Evolutionary conservation across 176 grass and related monocot genomes (phyloP).

Genomic region (Carex myosuroides): DNA sequence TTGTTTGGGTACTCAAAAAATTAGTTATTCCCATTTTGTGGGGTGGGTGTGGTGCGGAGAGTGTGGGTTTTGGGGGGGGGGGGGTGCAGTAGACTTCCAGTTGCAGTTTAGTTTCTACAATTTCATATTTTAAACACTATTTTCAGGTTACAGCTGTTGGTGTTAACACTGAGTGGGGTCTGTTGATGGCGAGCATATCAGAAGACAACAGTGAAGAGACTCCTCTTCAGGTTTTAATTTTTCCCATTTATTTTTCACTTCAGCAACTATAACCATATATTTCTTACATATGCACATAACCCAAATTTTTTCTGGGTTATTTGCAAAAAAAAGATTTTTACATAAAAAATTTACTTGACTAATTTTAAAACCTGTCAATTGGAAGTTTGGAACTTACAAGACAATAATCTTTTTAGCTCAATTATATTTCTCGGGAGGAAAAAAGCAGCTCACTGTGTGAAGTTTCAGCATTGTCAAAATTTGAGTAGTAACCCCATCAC

Average conservation of each 20-base stretch:
- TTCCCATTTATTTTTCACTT: background rate
- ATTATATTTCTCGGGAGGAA: background rate
- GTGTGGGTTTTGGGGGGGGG: no score
- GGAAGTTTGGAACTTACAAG: background rate
- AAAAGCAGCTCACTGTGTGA: background rate
- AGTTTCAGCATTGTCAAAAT: background rate
- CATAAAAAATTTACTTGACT: background rate
- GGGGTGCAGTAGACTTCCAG: background rate
- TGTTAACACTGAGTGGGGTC: constrained; percentile 90
- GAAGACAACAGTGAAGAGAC: constrained; percentile 98
- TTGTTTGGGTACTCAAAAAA: background rate
- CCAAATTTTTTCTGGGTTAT: background rate
- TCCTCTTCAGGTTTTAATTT: constrained; percentile 69
- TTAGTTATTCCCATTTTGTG: background rate
- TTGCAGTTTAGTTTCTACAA: background rate
- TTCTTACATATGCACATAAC: background rate
- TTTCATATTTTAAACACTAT: constrained; percentile 19
- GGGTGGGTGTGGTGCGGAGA: no score
- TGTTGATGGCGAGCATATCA: constrained; percentile 97
- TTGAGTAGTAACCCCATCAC: background rate
- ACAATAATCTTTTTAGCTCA: background rate
- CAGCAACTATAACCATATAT: background rate
- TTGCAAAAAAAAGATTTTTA: background rate
- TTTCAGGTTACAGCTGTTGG: constrained; percentile 84
- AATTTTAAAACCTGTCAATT: background rate